These are phyloP conservation scores for Penicillium sp. DNA, from an alignment of 2,329 filamentous ascomycete species.

Conservation along the genomic window DNA sequence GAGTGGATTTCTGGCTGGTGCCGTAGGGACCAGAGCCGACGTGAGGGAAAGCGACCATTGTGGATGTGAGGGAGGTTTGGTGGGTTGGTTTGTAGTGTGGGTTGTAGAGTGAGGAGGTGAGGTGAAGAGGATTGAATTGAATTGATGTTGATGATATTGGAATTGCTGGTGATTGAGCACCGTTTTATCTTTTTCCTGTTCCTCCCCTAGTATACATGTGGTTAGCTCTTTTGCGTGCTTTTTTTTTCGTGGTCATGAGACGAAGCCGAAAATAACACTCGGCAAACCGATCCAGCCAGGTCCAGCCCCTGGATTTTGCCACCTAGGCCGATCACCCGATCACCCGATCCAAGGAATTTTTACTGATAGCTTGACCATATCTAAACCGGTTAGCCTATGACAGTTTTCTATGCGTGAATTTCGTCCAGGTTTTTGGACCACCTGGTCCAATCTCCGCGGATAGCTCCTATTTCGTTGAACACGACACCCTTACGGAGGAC, in stretches of 20 bases:
- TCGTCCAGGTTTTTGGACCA: background rate
- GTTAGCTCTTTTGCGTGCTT: slow-evolving; percentile 6
- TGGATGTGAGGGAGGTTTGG: background rate
- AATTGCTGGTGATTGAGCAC: background rate
- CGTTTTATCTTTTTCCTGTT: slow-evolving; percentile 8
- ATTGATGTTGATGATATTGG: slow-evolving; percentile 7
- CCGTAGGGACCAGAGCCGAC: slow-evolving; percentile 9
- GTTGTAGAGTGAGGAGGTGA: background rate
- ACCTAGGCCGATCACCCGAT: slow-evolving; percentile 9
- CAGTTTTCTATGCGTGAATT: slow-evolving; percentile 1
- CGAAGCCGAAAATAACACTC: slow-evolving; percentile 4
- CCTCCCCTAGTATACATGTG: slow-evolving; percentile 5
- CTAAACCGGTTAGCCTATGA: background rate
- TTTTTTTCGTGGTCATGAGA: slow-evolving; percentile 6
- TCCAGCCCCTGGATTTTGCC: background rate
- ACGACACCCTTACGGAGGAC: too few relatives aligned
- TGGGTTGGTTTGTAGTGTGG: slow-evolving; percentile 1
- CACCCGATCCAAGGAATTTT: slow-evolving; percentile 3
- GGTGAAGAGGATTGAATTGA: background rate
- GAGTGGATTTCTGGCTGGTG: background rate
- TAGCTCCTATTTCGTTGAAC: background rate
- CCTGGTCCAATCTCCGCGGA: background rate
- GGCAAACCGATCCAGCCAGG: background rate
- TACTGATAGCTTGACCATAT: background rate
- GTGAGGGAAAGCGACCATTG: slow-evolving; percentile 9